These are phyloP conservation scores for Venturia asperata DNA, from an alignment of 2,329 filamentous ascomycete species.

Conservation along the genomic window DNA sequence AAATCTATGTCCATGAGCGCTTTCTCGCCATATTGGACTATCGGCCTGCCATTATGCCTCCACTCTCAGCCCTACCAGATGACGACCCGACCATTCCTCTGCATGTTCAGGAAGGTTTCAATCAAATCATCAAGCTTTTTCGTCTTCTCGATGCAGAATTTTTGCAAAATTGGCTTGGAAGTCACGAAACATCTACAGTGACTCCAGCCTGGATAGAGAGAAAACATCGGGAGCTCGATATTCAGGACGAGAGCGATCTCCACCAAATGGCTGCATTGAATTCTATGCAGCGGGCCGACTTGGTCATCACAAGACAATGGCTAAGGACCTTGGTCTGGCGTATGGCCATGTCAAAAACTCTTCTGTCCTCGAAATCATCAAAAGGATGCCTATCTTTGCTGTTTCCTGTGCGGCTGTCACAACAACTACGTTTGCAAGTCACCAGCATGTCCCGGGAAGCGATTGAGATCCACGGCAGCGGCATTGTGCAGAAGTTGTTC, in stretches of 20 bases:
- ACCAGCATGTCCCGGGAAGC: conserved; percentile 38
- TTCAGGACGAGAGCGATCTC: conserved; percentile 20
- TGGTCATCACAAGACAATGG: conserved; percentile 47
- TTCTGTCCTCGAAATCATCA: conserved; percentile 33
- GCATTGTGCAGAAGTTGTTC: conserved; percentile 53
- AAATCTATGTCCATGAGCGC: conserved; percentile 50
- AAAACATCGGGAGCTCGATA: conserved; percentile 40
- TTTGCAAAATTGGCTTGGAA: conserved; percentile 39
- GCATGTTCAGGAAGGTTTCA: conserved; percentile 38
- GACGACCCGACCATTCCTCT: conserved; percentile 35
- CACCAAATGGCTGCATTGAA: conserved; percentile 32
- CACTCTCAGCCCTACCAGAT: conserved; percentile 35
- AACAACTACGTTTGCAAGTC: conserved; percentile 38
- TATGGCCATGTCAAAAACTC: conserved; percentile 43
- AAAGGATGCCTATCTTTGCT: conserved; percentile 34
- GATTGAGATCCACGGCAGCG: conserved; percentile 50
- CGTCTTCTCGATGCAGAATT: conserved; percentile 40
- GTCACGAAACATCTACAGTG: conserved; percentile 28
- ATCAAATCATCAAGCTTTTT: conserved; percentile 41
- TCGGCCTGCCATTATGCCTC: conserved; percentile 37
- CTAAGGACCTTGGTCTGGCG: conserved; percentile 44
- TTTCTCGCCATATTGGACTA: conserved; percentile 49
- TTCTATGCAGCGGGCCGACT: conserved; percentile 42
- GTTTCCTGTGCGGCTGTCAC: conserved; percentile 40
- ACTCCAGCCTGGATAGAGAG: conserved; percentile 40